Conservation (phyloP, 768 basidiomycete genomes). For the Gloeopeniophorella convolvens region DNA sequence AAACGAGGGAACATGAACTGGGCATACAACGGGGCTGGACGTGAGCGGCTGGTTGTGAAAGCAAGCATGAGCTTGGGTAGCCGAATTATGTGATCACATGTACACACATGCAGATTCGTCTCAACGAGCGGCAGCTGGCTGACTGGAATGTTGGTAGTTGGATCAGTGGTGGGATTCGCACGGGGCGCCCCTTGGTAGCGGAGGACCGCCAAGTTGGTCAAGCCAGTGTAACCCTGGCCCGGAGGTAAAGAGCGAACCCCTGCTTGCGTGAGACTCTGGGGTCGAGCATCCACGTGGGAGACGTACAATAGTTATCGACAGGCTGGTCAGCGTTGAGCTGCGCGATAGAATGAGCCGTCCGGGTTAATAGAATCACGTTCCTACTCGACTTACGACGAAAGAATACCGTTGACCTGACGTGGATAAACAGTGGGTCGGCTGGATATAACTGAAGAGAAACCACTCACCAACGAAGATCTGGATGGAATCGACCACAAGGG, state of each 20-base stretch:
- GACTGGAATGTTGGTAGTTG: not conserved
- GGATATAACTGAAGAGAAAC: no score
- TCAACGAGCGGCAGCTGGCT: constrained; percentile 5
- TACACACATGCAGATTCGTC: constrained; percentile 14
- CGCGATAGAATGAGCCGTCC: not conserved
- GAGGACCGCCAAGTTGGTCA: constrained; percentile 12
- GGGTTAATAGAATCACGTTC: not conserved
- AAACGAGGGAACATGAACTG: not conserved
- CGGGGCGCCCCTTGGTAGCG: constrained; percentile 15
- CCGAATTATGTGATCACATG: no score
- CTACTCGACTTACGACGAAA: constrained; percentile 19
- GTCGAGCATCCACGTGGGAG: not conserved
- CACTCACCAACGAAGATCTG: constrained; percentile 20
- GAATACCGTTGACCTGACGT: constrained; percentile 26
- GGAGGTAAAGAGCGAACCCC: constrained; percentile 15
- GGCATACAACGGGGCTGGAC: not conserved
- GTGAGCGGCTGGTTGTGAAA: not conserved
- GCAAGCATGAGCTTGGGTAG: not conserved
- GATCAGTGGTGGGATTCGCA: constrained; percentile 6
- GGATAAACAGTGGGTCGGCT: no score
- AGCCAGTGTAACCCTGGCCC: not conserved
- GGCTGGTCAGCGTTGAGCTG: constrained; percentile 21
- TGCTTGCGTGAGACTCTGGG: constrained; percentile 8
- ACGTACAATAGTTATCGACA: constrained; percentile 15
- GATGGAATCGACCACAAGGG: constrained; percentile 23